Conservation (phyloP, 148 eudicot genomes). For the Chenopodium berlandieri region DNA sequence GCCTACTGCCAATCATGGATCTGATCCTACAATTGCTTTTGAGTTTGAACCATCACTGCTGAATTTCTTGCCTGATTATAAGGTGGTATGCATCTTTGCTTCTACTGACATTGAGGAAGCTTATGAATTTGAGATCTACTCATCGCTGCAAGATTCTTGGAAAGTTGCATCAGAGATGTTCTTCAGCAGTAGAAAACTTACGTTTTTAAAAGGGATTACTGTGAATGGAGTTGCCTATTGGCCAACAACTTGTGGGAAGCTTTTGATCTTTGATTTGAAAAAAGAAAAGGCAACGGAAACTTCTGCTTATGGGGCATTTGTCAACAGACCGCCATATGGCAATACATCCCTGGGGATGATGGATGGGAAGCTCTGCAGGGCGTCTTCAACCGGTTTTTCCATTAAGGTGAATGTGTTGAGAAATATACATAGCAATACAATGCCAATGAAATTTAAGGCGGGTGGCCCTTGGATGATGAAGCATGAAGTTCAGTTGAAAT, state of each 20-base stretch:
- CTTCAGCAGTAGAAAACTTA: constrained; percentile 22
- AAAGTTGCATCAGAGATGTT: constrained; percentile 43
- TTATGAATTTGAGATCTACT: constrained; percentile 61
- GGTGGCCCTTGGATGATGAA: not conserved
- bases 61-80: constrained; percentile 50
- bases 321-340: not conserved
- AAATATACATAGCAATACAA: constrained; percentile 14
- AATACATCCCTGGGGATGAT: constrained; percentile 5
- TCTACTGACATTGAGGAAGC: constrained; percentile 49
- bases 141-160: constrained; percentile 53
- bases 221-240: constrained; percentile 55
- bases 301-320: not conserved
- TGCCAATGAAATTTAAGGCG: constrained; percentile 1
- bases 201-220: constrained; percentile 29
- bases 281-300: constrained; percentile 10
- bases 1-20: constrained; percentile 50
- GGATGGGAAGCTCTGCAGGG: constrained; percentile 20
- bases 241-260: constrained; percentile 19
- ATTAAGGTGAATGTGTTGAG: constrained; percentile 4
- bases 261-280: constrained; percentile 20
- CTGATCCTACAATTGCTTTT: constrained; percentile 43
- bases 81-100: constrained; percentile 48
- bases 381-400: not conserved
- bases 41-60: constrained; percentile 59
- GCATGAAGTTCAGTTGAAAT: not conserved